Percentiles rank a stretch among this genome's conserved stretches.
phyloP scores from a whole-genome alignment of 768 basidiomycete species.

The Lentinula guzmanii region DNA sequence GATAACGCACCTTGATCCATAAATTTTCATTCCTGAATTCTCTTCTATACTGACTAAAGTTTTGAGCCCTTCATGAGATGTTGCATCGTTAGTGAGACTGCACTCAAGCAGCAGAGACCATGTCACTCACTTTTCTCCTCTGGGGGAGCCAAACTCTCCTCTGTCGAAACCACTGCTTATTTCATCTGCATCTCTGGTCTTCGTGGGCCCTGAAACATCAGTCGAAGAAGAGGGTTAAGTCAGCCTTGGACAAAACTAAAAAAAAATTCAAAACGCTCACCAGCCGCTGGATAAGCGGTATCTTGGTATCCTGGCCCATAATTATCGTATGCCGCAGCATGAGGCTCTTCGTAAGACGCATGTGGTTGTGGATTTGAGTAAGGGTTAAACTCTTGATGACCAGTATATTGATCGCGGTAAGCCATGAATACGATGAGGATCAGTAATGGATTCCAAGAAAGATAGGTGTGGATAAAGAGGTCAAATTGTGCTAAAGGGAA shows the following conservation, averaged over 20 bases:
- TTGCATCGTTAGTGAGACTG: background rate
- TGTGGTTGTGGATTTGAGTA: constrained; percentile 40
- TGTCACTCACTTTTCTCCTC: constrained; percentile 20
- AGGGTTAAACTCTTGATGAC: constrained; percentile 33
- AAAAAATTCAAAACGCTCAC: background rate
- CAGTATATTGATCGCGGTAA: constrained; percentile 51
- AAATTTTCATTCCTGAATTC: constrained; percentile 51
- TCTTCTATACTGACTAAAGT: constrained; percentile 46
- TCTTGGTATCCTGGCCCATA: constrained; percentile 27
- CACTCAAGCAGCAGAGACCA: background rate
- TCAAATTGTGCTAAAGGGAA: background rate
- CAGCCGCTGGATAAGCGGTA: constrained; percentile 19
- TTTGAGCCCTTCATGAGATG: constrained; percentile 28
- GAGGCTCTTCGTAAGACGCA: constrained; percentile 40
- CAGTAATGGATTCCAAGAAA: background rate
- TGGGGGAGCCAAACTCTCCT: constrained; percentile 29
- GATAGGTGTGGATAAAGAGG: background rate
- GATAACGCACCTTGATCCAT: constrained; percentile 55
- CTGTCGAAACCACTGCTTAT: constrained; percentile 30
- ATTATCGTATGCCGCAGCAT: constrained; percentile 26
- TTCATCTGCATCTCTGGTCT: constrained; percentile 12
- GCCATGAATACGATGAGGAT: constrained; percentile 29
- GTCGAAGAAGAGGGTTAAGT: background rate
- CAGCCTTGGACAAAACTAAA: background rate
- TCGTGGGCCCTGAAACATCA: background rate